These are phyloP conservation scores for Eremochloa ophiuroides DNA, from an alignment of 176 grass and related monocot genomes.

Conservation along the genomic window DNA sequence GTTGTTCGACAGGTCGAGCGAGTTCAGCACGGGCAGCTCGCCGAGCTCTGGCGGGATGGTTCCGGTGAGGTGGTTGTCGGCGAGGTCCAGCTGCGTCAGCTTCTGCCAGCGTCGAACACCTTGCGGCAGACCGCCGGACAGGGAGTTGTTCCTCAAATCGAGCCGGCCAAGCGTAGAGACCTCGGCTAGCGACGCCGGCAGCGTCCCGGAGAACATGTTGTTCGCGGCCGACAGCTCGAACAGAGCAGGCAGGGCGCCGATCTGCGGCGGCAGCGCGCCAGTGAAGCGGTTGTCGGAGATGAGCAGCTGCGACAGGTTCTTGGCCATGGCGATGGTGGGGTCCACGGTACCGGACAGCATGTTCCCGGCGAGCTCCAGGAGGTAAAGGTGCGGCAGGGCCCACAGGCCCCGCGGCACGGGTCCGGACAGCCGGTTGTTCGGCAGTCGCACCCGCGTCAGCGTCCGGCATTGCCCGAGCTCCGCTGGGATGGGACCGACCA, in stretches of 20 bases:
- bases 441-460: slow-evolving; percentile 51
- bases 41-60: slow-evolving; percentile 63
- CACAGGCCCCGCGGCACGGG: slow-evolving; percentile 51
- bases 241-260: slow-evolving; percentile 42
- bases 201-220: slow-evolving; percentile 42
- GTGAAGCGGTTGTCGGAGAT: slow-evolving; percentile 71
- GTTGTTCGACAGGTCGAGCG: slow-evolving; percentile 70
- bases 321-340: slow-evolving; percentile 34
- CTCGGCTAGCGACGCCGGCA: slow-evolving; percentile 38
- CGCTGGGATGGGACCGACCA: slow-evolving; percentile 46
- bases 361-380: slow-evolving; percentile 68
- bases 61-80: slow-evolving; percentile 45
- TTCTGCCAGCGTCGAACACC: slow-evolving; percentile 49
- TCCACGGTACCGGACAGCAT: slow-evolving; percentile 49
- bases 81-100: slow-evolving; percentile 59
- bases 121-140: slow-evolving; percentile 54
- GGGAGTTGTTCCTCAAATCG: slow-evolving; percentile 59
- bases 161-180: slow-evolving; percentile 45
- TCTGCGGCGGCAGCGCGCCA: slow-evolving; percentile 51
- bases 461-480: slow-evolving; percentile 59
- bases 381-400: slow-evolving; percentile 59
- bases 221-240: slow-evolving; percentile 68
- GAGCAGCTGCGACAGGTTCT: slow-evolving; percentile 67
- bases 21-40: slow-evolving; percentile 68
- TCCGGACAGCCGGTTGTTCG: slow-evolving; percentile 62